Evolutionary conservation across 192 early-diverging fungal species (phyloP).

Genomic region (Coemansia reversa): DNA sequence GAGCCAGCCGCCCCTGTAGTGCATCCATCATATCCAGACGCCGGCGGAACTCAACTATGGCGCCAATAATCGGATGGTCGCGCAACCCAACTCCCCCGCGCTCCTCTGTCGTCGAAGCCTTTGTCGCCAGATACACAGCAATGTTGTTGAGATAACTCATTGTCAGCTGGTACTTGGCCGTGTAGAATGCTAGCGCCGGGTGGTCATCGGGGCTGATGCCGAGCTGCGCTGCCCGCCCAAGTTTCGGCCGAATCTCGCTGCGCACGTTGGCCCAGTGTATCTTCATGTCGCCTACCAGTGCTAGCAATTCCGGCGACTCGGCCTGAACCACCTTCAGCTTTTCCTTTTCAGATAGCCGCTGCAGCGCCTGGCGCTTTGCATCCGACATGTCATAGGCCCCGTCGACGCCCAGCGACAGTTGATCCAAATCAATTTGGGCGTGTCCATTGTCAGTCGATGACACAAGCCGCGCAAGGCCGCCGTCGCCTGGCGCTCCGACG

Average conservation of each 20-base stretch:
- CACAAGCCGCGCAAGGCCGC: constrained; percentile 25
- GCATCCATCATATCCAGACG: constrained; percentile 71
- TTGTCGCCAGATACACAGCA: constrained; percentile 79
- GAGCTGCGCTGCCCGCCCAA: constrained; percentile 27
- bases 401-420: constrained; percentile 17
- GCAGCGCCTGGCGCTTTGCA: constrained; percentile 39
- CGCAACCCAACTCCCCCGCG: constrained; percentile 56
- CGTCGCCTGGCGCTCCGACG: constrained; percentile 22
- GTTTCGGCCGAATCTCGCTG: constrained; percentile 26
- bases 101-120: constrained; percentile 58
- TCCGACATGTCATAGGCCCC: constrained; percentile 32
- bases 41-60: constrained; percentile 70
- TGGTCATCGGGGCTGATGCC: constrained; percentile 34
- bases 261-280: constrained; percentile 34
- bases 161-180: constrained; percentile 54
- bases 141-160: constrained; percentile 87
- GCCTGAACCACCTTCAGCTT: constrained; percentile 67
- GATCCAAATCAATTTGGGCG: constrained; percentile 29
- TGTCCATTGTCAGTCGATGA: constrained; percentile 24
- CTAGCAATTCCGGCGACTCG: constrained; percentile 71
- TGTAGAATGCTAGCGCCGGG: constrained; percentile 52
- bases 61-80: constrained; percentile 82
- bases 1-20: constrained; percentile 59
- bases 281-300: constrained; percentile 60
- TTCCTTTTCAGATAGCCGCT: constrained; percentile 60